These are phyloP conservation scores for Xylaria scruposa DNA, from an alignment of 495 filamentous ascomycete species.

Conservation along the genomic window DNA sequence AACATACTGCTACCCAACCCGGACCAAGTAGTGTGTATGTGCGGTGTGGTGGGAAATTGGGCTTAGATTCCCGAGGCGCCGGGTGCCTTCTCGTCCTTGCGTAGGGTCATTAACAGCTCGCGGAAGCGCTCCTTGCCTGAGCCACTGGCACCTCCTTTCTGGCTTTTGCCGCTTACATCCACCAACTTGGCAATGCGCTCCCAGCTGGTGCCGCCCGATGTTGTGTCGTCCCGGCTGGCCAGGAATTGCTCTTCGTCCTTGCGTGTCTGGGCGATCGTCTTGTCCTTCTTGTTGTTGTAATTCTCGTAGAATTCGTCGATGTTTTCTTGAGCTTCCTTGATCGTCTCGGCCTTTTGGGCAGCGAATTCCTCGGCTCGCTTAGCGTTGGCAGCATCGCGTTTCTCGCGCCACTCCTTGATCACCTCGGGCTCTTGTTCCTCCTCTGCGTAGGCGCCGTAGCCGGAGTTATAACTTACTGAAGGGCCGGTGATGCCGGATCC, in stretches of 20 bases:
- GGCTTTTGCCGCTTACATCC: conserved; percentile 92
- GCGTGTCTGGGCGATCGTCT: conserved; percentile 80
- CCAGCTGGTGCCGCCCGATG: conserved; percentile 95
- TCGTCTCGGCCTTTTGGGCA: conserved; percentile 77
- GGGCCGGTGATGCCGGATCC: conserved; percentile 86
- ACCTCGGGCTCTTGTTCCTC: conserved; percentile 87
- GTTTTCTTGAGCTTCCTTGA: conserved; percentile 83
- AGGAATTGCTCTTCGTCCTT: conserved; percentile 96
- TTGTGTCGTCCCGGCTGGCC: conserved; percentile 85
- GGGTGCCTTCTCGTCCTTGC: conserved; percentile 93
- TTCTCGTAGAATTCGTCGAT: conserved; percentile 99
- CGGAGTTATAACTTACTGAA: conserved; percentile 72
- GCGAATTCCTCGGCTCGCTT: conserved; percentile 79
- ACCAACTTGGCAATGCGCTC: conserved; percentile 97
- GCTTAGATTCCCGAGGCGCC: conserved; percentile 71
- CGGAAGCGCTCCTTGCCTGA: conserved; percentile 95
- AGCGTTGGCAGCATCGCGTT: conserved; percentile 75
- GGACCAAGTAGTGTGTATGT: conserved; percentile 6
- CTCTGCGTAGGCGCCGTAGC: conserved; percentile 58
- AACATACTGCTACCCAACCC: neutral
- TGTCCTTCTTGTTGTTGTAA: conserved; percentile 97
- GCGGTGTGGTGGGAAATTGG: conserved; percentile 1
- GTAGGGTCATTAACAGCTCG: conserved; percentile 84
- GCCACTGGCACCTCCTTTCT: conserved; percentile 80
- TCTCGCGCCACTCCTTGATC: conserved; percentile 90